These are phyloP conservation scores for Alternaria postmessia DNA, from an alignment of 2,329 filamentous ascomycete genomes.

Conservation along the genomic window DNA sequence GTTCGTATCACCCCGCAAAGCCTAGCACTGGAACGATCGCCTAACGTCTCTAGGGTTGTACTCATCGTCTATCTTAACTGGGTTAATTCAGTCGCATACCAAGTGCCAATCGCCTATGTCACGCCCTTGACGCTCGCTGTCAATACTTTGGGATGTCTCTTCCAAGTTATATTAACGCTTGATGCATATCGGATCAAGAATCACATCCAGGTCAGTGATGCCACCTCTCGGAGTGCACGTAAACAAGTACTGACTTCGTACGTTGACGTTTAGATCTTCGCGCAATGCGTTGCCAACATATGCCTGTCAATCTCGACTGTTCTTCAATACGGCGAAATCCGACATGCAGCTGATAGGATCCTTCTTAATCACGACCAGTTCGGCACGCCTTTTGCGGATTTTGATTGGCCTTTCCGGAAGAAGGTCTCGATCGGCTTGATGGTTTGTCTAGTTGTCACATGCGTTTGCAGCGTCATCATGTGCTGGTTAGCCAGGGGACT, in stretches of 20 bases:
- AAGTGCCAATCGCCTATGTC: conserved; percentile 28
- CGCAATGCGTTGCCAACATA: conserved; percentile 29
- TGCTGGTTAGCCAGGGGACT: conserved; percentile 4
- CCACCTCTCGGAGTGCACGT: background rate
- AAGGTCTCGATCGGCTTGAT: conserved; percentile 11
- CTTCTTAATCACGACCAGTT: background rate
- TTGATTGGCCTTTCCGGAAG: conserved; percentile 16
- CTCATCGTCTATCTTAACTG: conserved; percentile 27
- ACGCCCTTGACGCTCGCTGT: conserved; percentile 25
- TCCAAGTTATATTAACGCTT: conserved; percentile 30
- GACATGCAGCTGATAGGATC: background rate
- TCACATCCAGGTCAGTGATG: conserved; percentile 23
- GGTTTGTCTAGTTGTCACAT: conserved; percentile 6
- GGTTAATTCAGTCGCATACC: conserved; percentile 28
- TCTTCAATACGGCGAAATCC: conserved; percentile 31
- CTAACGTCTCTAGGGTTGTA: conserved; percentile 16
- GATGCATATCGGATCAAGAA: conserved; percentile 37
- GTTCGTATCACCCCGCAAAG: conserved; percentile 14
- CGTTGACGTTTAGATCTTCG: conserved; percentile 9
- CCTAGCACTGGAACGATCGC: background rate
- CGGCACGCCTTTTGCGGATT: conserved; percentile 25
- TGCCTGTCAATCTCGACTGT: conserved; percentile 26
- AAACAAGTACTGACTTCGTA: background rate
- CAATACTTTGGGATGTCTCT: conserved; percentile 29
- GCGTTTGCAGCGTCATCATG: conserved; percentile 14